phyloP scores from a whole-genome alignment of 495 filamentous ascomycete genomes.

The Aspergillus panamensis region DNA sequence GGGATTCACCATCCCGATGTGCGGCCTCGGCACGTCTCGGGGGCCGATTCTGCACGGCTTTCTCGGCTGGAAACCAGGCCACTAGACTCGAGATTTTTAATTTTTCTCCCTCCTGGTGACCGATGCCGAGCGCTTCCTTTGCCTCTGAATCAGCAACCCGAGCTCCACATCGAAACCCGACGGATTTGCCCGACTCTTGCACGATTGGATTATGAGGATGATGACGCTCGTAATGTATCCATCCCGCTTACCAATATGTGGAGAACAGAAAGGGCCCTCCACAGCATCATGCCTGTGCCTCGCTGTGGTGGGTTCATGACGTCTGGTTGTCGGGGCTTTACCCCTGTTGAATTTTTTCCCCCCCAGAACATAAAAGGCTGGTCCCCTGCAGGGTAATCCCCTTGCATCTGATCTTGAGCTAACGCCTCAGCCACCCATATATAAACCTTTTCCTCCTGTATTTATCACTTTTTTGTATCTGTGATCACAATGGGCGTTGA shows the following conservation, averaged over 20 bases:
- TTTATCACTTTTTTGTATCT: neutral
- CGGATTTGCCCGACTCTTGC: too few species aligned
- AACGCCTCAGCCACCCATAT: neutral
- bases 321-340: neutral
- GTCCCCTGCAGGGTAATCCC: neutral
- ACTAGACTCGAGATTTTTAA: too few species aligned
- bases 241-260: neutral
- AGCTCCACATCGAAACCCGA: too few species aligned
- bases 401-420: neutral
- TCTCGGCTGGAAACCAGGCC: too few species aligned
- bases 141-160: too few species aligned
- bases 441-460: neutral
- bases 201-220: too few species aligned
- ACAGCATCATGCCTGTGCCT: neutral
- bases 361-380: neutral
- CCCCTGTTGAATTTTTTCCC: neutral
- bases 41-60: too few species aligned
- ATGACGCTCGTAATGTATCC: too few species aligned
- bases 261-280: neutral
- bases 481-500: slow-evolving; percentile 33
- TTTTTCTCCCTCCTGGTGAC: too few species aligned
- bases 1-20: too few species aligned
- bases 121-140: too few species aligned
- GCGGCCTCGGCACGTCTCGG: too few species aligned
- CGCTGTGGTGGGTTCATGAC: neutral